Evolutionary conservation across 768 basidiomycete species (phyloP), one percentile per base, ranked within the genome.

Genomic region (Mycena galericulata): DNA sequence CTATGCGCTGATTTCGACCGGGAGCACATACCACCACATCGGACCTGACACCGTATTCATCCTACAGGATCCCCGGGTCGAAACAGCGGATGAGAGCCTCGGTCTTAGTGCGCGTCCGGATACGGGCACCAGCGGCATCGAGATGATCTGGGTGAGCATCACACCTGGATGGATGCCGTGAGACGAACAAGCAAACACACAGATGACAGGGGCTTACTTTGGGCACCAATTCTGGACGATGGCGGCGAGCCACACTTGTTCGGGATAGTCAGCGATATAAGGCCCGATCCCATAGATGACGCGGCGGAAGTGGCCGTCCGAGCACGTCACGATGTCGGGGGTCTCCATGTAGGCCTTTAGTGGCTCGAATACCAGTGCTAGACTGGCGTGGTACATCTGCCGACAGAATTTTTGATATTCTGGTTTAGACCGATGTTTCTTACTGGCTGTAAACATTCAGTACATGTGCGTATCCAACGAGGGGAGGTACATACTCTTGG

Each of bases 401-500:
- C 69, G 67, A 14, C 63, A 50, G 50, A 79, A 79, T n/a, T 46
- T 58, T 14, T 66, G 66, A 45, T 63, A 79, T 20, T 46, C 59
- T 1, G 68, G 49, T n/a, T 53, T 59, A 20, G 71, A 67, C n/a
- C 57, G 61, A 27, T 75, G 68, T 34, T 57, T 56, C 36, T 68
- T 58, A 26, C 57, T 62, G 1, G 75, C 74, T 75, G 46, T 14
- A 51, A 1, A 36, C 2, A 30, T 20, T 7, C 17, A 73, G 63
- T 36, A 14, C 8, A 36, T 36, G 6, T 7, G 14, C 14, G 34
- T 7, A 36, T 6, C 8, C 6, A 36, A 36, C 14, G 14, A 36
- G 8, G 34, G 14, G 34, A 36, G 34, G 14, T 36, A 36, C 8
- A 22, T 50, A 82, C 80, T 71, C 69, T 82, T 83, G 2, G 80